Evolutionary conservation across 1,284 basidiomycete genomes (phyloP).

Genomic region (Fomes fomentarius): DNA sequence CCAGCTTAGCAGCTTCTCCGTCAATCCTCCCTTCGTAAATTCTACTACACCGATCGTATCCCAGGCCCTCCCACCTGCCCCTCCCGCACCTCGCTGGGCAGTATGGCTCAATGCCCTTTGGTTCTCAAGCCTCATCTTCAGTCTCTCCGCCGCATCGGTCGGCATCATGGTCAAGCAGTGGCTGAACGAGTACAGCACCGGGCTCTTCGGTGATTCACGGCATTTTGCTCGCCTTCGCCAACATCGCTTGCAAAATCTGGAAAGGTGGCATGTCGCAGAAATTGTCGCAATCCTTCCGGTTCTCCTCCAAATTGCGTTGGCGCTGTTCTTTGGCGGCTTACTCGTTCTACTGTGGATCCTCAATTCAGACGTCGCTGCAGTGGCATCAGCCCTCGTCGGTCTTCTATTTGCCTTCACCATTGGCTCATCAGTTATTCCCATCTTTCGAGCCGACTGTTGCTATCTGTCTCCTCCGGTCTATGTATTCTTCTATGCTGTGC

Average conservation of each 20-base stretch:
- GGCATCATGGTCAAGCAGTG: slow-evolving; percentile 20
- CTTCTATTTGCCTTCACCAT: slow-evolving; percentile 7
- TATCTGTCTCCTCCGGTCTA: not conserved
- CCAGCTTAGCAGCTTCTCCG: slow-evolving; percentile 17
- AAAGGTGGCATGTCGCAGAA: slow-evolving; percentile 31
- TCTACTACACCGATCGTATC: not conserved
- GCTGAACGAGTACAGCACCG: slow-evolving; percentile 10
- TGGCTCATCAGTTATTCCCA: slow-evolving; percentile 24
- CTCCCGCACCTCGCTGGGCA: not conserved
- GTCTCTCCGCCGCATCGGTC: slow-evolving; percentile 17
- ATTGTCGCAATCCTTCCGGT: slow-evolving; percentile 33
- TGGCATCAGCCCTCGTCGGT: not conserved
- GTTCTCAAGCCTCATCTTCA: slow-evolving; percentile 22
- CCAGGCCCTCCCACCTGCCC: not conserved
- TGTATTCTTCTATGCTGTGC: too few species aligned
- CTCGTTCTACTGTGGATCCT: not conserved
- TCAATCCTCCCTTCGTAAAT: slow-evolving; percentile 6
- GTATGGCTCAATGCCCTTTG: slow-evolving; percentile 13
- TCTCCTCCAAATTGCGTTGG: slow-evolving; percentile 33
- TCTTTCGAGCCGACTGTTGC: slow-evolving; percentile 6
- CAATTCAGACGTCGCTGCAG: not conserved
- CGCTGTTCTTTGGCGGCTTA: slow-evolving; percentile 34
- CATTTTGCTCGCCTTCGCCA: slow-evolving; percentile 22
- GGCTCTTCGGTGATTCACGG: not conserved
- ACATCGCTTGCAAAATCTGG: slow-evolving; percentile 30